Conservation (phyloP, 2,329 filamentous ascomycete genomes). For the Pleoardoris graminearum region DNA sequence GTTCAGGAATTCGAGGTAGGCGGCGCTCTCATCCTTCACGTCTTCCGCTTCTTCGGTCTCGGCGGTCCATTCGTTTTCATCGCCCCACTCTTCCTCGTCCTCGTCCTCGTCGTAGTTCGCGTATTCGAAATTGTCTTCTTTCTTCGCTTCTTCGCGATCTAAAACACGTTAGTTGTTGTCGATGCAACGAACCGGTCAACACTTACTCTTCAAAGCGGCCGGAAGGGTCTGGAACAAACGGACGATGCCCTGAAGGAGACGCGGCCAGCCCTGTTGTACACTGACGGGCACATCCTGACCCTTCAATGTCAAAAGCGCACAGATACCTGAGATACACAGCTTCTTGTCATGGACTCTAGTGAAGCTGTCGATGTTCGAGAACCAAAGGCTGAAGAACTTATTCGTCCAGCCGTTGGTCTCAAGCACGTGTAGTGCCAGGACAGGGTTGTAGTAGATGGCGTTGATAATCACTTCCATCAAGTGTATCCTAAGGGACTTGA, state of each 20-base stretch:
- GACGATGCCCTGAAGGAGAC: slow-evolving; percentile 85
- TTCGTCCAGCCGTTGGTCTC: slow-evolving; percentile 94
- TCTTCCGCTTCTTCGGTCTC: slow-evolving; percentile 68
- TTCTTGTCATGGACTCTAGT: slow-evolving; percentile 98
- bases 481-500: slow-evolving; percentile 93
- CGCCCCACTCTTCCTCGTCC: slow-evolving; percentile 81
- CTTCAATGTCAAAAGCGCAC: slow-evolving; percentile 76
- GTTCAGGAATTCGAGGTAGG: slow-evolving; percentile 94
- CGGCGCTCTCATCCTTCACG: slow-evolving; percentile 84
- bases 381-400: slow-evolving; percentile 98
- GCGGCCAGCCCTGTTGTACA: slow-evolving; percentile 92
- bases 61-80: slow-evolving; percentile 69
- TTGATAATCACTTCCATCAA: slow-evolving; percentile 99
- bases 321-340: slow-evolving; percentile 92
- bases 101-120: slow-evolving; percentile 75
- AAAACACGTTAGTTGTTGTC: slow-evolving; percentile 24
- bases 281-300: slow-evolving; percentile 85
- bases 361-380: slow-evolving; percentile 92
- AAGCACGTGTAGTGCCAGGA: slow-evolving; percentile 81
- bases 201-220: slow-evolving; percentile 78
- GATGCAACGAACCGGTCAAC: background rate
- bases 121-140: slow-evolving; percentile 76
- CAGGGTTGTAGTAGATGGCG: slow-evolving; percentile 94
- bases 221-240: slow-evolving; percentile 91
- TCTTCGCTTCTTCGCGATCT: slow-evolving; percentile 90